Evolutionary conservation across 169 alveolate species (phyloP), one percentile per base, ranked within the genome.

Genomic region (Eimeria nieschulzi): DNA sequence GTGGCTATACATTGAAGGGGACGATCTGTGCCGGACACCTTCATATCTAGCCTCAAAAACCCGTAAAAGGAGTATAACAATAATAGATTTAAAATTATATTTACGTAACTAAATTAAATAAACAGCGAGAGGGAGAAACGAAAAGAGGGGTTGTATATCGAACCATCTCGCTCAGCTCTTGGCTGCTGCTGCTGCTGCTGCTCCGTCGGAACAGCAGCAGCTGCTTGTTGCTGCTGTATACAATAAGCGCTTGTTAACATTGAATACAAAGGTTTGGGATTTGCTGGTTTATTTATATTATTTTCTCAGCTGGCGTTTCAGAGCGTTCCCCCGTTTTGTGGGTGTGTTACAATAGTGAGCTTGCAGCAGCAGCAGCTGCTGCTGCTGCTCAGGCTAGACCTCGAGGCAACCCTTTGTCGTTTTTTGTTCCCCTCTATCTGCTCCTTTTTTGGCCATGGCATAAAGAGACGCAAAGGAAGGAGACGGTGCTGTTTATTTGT

Each of bases 221-320:
- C 68, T 59, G 68, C 23, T 59, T 59, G n/a, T 59, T 59, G 68
- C 68, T 59, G 68, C 68, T 59, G 68, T 59, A n/a, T n/a, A 15
- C 23, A 15, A 59, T n/a, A 59, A 15, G 68, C 17, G 68, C 9
- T 59, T 59, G 68, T 59, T 59, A 59, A 33, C 46, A 33, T 33
- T 59, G 68, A 59, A 3, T 59, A 15, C 15, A n/a, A n/a, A 15
- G 9, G n/a, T 9, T 7, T n/a, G n/a, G 68, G 23, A 9, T 59
- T 15, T n/a, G 23, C 9, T n/a, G 15, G 3, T 59, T 59, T 59
- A n/a, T 15, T 59, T n/a, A 9, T 15, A 5, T 59, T 59, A 15
- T 59, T 59, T 15, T 59, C 68, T 59, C n/a, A 15, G 9, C n/a
- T 33, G 46, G 46, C 46, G 46, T 33, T 33, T 33, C 46, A 33